phyloP scores from a whole-genome alignment of 2,329 filamentous ascomycete genomes.

The Microsporum audouinii region DNA sequence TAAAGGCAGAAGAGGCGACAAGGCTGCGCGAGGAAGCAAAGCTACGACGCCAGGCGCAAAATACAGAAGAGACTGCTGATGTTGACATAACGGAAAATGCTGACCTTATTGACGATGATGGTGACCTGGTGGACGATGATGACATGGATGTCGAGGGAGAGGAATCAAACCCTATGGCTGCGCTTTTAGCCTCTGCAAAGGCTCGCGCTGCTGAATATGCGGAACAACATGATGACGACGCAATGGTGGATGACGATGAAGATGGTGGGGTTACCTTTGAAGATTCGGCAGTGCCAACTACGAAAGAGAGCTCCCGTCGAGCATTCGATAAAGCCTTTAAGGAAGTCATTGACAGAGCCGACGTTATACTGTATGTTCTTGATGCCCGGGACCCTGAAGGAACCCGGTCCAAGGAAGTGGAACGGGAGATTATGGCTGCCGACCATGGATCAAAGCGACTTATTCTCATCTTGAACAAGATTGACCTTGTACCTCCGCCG shows the following conservation, averaged over 20 bases:
- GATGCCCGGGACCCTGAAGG: conserved; percentile 86
- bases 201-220: conserved; percentile 68
- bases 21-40: conserved; percentile 57
- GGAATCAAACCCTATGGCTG: conserved; percentile 77
- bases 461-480: conserved; percentile 90
- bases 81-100: conserved; percentile 24
- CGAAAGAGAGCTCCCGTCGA: conserved; percentile 58
- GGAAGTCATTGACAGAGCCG: conserved; percentile 74
- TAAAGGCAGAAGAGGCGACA: conserved; percentile 68
- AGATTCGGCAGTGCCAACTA: conserved; percentile 27
- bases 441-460: conserved; percentile 72
- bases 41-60: conserved; percentile 30
- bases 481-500: conserved; percentile 72
- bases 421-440: conserved; percentile 83
- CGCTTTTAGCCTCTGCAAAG: conserved; percentile 72
- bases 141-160: conserved; percentile 53
- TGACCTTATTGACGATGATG: conserved; percentile 34
- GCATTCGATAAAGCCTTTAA: conserved; percentile 96
- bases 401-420: conserved; percentile 79
- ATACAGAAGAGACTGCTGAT: conserved; percentile 21
- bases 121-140: conserved; percentile 35
- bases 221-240: conserved; percentile 48
- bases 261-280: conserved; percentile 43
- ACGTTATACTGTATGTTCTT: conserved; percentile 85
- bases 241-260: conserved; percentile 37